Percentiles rank a stretch among this genome's conserved stretches.
These are phyloP conservation scores for Boletus reticulatus DNA, from an alignment of 768 basidiomycete species.

Conservation along the genomic window DNA sequence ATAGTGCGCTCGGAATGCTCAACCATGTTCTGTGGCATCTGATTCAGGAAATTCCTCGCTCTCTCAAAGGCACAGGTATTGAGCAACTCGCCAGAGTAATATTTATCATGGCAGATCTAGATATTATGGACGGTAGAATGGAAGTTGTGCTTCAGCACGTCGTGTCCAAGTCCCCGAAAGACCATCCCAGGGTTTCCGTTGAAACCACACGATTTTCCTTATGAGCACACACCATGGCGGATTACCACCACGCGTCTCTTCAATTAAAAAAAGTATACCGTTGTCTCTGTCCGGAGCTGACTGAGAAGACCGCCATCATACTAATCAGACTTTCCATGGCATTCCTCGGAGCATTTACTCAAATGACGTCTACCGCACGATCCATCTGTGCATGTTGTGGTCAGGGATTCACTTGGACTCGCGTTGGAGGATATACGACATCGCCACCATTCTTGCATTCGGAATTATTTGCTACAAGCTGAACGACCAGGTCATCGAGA, in stretches of 20 bases:
- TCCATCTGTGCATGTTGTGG: conserved; percentile 47
- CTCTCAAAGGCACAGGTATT: too few species aligned
- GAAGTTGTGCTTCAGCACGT: too few species aligned
- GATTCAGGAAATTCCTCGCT: too few species aligned
- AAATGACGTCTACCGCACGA: conserved; percentile 65
- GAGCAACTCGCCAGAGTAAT: too few species aligned
- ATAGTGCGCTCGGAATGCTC: too few species aligned
- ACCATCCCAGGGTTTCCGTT: conserved; percentile 28
- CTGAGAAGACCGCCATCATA: conserved; percentile 88
- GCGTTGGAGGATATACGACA: conserved; percentile 51
- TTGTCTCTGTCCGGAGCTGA: conserved; percentile 47
- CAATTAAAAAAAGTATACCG: conserved; percentile 33
- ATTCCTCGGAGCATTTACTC: conserved; percentile 59
- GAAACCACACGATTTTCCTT: conserved; percentile 43
- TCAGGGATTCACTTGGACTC: not conserved
- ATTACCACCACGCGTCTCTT: conserved; percentile 65
- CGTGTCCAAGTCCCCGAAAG: too few species aligned
- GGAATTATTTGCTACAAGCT: too few species aligned
- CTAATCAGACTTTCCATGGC: conserved; percentile 78
- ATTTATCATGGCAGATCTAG: too few species aligned
- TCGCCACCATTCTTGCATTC: conserved; percentile 36
- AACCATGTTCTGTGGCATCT: too few species aligned
- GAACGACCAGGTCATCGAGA: too few species aligned
- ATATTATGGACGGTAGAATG: too few species aligned
- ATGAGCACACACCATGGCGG: conserved; percentile 66